Percentiles rank a stretch among this genome's conserved stretches.
phyloP scores from a whole-genome alignment of 1,139 yeast genomes.

The Casaregolazyma lundiana region DNA sequence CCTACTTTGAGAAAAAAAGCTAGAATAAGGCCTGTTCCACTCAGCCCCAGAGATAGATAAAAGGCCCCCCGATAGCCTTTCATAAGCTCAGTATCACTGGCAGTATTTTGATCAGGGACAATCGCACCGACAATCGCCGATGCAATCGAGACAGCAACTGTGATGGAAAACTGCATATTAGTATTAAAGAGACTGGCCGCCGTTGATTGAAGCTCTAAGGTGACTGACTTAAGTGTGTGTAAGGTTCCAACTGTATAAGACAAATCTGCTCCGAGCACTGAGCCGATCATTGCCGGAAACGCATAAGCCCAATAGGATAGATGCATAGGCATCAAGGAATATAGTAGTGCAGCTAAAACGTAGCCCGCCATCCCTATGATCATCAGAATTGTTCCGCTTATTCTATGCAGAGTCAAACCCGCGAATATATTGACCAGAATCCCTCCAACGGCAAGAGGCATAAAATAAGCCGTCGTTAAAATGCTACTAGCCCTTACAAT shows the following conservation, averaged over 20 bases:
- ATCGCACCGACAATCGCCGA: slow-evolving; percentile 35
- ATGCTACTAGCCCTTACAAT: slow-evolving; percentile 35
- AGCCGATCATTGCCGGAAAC: slow-evolving; percentile 38
- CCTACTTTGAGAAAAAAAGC: slow-evolving; percentile 37
- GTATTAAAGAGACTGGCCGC: slow-evolving; percentile 46
- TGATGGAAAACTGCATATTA: slow-evolving; percentile 35
- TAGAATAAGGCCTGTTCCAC: slow-evolving; percentile 30
- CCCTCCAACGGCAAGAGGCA: slow-evolving; percentile 38
- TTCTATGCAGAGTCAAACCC: slow-evolving; percentile 39
- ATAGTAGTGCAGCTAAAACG: slow-evolving; percentile 34
- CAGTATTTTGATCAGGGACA: slow-evolving; percentile 30
- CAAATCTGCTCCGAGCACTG: slow-evolving; percentile 43
- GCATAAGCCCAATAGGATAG: slow-evolving; percentile 41
- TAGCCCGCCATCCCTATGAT: slow-evolving; percentile 35
- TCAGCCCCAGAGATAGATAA: slow-evolving; percentile 38
- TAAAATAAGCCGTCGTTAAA: slow-evolving; percentile 39
- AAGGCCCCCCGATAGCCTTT: slow-evolving; percentile 38
- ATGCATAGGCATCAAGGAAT: slow-evolving; percentile 37
- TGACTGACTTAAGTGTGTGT: slow-evolving; percentile 39
- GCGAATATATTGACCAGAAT: slow-evolving; percentile 39
- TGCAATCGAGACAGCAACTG: slow-evolving; percentile 40
- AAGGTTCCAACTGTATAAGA: slow-evolving; percentile 43
- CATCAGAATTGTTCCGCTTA: slow-evolving; percentile 38
- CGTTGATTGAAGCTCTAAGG: slow-evolving; percentile 36
- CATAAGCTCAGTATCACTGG: slow-evolving; percentile 24